Conservation (phyloP, 169 alveolate species). For the Plasmodium coatneyi region DNA sequence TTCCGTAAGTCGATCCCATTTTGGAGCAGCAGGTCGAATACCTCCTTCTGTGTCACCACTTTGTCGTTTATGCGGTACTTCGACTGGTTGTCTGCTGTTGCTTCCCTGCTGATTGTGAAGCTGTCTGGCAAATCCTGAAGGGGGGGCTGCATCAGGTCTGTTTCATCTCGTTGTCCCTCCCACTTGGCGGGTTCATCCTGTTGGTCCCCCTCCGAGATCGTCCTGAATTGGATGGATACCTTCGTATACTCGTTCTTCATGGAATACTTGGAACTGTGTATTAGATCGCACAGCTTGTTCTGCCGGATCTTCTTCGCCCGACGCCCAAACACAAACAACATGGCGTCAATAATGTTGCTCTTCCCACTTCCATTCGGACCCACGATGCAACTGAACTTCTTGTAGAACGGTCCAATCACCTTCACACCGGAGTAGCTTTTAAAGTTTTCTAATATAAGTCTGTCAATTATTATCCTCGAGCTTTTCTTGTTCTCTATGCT, state of each 20-base stretch:
- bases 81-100: constrained; percentile 81
- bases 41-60: constrained; percentile 92
- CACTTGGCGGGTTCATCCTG: not conserved
- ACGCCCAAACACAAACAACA: constrained; percentile 98
- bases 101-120: constrained; percentile 83
- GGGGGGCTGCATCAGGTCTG: too few species aligned
- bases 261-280: constrained; percentile 93
- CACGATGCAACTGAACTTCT: constrained; percentile 93
- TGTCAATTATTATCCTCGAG: constrained; percentile 89
- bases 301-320: constrained; percentile 97
- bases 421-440: constrained; percentile 95
- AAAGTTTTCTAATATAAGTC: constrained; percentile 94
- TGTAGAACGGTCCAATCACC: constrained; percentile 95
- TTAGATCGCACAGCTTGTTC: constrained; percentile 93
- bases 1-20: constrained; percentile 96
- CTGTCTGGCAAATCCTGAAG: not conserved
- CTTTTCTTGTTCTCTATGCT: not conserved
- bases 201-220: constrained; percentile 84
- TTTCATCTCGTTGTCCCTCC: not conserved
- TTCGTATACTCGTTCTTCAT: constrained; percentile 87
- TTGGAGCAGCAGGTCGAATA: constrained; percentile 88
- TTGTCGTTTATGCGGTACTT: constrained; percentile 89
- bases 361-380: constrained; percentile 99
- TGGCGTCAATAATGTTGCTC: constrained; percentile 98
- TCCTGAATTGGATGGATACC: constrained; percentile 93